phyloP scores from a whole-genome alignment of 169 alveolate genomes.

The Amoebophrya sp. region DNA sequence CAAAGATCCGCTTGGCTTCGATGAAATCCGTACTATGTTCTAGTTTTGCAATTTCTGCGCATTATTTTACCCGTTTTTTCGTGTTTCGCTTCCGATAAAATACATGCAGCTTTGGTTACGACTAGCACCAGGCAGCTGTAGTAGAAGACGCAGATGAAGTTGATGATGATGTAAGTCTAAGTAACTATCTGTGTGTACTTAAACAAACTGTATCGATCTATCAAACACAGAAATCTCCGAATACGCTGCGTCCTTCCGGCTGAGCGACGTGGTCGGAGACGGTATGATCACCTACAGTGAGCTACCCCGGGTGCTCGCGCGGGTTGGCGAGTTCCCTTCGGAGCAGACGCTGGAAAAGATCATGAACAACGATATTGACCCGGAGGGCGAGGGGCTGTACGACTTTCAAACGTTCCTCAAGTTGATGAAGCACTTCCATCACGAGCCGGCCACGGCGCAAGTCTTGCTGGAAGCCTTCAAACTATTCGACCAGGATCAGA shows the following conservation, averaged over 20 bases:
- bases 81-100: too few species aligned
- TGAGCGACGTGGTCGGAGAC: background rate
- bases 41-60: too few species aligned
- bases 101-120: too few species aligned
- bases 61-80: too few species aligned
- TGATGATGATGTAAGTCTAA: too few species aligned
- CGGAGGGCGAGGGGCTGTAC: background rate
- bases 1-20: background rate
- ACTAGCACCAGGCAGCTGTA: too few species aligned
- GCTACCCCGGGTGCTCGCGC: background rate
- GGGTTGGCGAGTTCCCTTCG: background rate
- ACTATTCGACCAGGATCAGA: background rate
- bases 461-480: constrained; percentile 7
- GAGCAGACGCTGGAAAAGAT: constrained; percentile 12
- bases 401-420: background rate
- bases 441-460: constrained; percentile 6
- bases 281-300: background rate
- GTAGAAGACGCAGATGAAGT: too few species aligned
- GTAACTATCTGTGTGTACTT: background rate
- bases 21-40: background rate
- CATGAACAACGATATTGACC: constrained; percentile 16
- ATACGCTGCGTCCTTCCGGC: background rate
- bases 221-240: background rate
- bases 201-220: background rate
- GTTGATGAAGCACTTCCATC: background rate